Evolutionary conservation across 1,284 basidiomycete genomes (phyloP).

Genomic region (Mycosarcoma maydis): DNA sequence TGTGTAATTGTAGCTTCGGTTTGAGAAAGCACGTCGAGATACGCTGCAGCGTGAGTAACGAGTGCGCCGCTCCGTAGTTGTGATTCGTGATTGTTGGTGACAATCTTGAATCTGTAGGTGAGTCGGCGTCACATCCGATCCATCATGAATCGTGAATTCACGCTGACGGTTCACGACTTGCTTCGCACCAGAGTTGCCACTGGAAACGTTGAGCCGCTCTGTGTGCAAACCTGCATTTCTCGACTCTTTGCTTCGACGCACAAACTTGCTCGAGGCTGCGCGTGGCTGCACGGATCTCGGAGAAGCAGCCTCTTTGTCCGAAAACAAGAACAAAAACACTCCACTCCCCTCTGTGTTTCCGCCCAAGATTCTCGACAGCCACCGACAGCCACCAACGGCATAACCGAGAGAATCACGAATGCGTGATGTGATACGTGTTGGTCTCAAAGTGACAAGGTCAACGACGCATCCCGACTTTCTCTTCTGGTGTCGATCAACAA

Average conservation of each 20-base stretch:
- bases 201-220: too few relatives aligned
- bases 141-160: not conserved
- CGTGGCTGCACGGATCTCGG: slow-evolving; percentile 40
- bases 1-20: too few relatives aligned
- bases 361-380: not conserved
- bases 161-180: not conserved
- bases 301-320: slow-evolving; percentile 1
- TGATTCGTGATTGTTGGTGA: too few relatives aligned
- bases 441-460: slow-evolving; percentile 1
- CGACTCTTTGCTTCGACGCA: not conserved
- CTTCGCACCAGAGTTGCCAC: too few relatives aligned
- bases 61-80: too few relatives aligned
- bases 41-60: too few relatives aligned
- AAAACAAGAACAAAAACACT: too few relatives aligned
- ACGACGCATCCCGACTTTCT: not conserved
- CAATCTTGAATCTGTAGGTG: too few relatives aligned
- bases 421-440: too few relatives aligned
- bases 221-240: not conserved
- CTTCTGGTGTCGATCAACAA: too few relatives aligned
- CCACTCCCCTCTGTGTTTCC: slow-evolving; percentile 1
- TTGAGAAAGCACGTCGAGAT: too few relatives aligned
- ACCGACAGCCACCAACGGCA: not conserved
- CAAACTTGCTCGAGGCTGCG: slow-evolving; percentile 23
- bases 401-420: not conserved
- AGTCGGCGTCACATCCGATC: too few relatives aligned